Base-by-base conservation (phyloP, 495 filamentous ascomycete species). In the Xanthoparmelia taractica region DNA sequence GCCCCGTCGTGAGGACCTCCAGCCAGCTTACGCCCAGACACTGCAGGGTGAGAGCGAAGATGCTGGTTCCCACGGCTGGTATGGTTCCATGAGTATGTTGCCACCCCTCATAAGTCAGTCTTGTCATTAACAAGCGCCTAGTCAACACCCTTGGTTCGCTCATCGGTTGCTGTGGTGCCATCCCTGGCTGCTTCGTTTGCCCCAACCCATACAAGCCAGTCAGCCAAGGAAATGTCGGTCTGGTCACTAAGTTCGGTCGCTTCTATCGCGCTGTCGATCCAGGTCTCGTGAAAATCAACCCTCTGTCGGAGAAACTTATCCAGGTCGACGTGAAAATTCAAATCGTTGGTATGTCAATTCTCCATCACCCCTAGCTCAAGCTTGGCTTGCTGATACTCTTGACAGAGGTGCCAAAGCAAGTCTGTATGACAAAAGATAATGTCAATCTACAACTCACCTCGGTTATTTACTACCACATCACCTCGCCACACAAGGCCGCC, bases 351-450 rank as follows among this genome's bases (percentile, higher is more conserved):
- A 80, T 62, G 82, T 79, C 52, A 31, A 57, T 25, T 37, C 58
- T 58, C 23, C 29, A 31, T 23, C 10, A 37, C 50, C 13, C 48
- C 18, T 17, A 20, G 25, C 63, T 8, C 43, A 15, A 45, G 29
- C 31, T 10, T 5, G 1, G n/a, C 40, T 15, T 6, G 25, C 57
- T 65, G 58, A 67, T 27, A 33, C 34, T 34, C 43, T 12, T 62
- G 31, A 58, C 74, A 82, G 91, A 99, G 80, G 94, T 98, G 8
- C 94, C 94, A 10, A 84, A 90, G 73, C 94, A 99, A 77, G 84
- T 92, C 69, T 97, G 93, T 82, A 99, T 99, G 92, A 99, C 95
- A 74, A 97, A 96, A 76, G 94, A 99, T 79, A 97, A 97, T 69
- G 94, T 97, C 63, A 95, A 87, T 31, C 82, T 98, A 52, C 85